Evolutionary conservation across 352 stramenopile genomes (phyloP).

Genomic region (Poterioochromonas sp.): DNA sequence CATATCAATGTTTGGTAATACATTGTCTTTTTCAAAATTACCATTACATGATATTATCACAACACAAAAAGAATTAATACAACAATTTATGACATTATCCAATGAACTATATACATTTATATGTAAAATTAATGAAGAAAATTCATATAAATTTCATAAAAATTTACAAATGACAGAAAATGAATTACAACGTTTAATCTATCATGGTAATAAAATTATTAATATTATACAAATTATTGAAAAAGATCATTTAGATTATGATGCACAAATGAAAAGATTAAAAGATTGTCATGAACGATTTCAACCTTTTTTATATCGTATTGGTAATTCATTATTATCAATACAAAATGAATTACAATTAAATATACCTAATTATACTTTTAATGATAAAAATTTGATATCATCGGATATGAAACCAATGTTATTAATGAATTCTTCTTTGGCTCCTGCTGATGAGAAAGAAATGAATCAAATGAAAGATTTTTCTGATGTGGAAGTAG

Average conservation of each 20-base stretch:
- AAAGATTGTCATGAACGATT: not conserved
- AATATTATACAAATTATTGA: not conserved
- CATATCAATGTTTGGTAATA: conserved; percentile 10
- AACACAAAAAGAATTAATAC: not conserved
- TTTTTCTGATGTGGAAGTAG: too few species aligned
- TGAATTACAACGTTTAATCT: not conserved
- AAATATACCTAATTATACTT: too few species aligned
- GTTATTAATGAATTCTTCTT: too few species aligned
- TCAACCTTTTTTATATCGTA: not conserved
- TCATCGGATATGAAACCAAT: too few species aligned
- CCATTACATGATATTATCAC: not conserved
- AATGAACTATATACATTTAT: not conserved
- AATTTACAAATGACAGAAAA: not conserved
- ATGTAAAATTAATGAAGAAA: not conserved
- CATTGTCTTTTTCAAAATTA: conserved; percentile 6
- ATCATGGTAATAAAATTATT: not conserved
- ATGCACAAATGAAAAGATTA: not conserved
- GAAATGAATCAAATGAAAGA: too few species aligned
- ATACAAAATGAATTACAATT: not conserved
- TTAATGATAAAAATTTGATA: too few species aligned
- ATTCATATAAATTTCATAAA: conserved; percentile 1
- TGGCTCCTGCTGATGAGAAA: too few species aligned
- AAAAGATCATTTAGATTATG: not conserved
- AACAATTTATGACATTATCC: not conserved
- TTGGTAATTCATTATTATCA: not conserved